Evolutionary conservation across 495 filamentous ascomycete species (phyloP).

Genomic region (Trichocladium antarcticum): DNA sequence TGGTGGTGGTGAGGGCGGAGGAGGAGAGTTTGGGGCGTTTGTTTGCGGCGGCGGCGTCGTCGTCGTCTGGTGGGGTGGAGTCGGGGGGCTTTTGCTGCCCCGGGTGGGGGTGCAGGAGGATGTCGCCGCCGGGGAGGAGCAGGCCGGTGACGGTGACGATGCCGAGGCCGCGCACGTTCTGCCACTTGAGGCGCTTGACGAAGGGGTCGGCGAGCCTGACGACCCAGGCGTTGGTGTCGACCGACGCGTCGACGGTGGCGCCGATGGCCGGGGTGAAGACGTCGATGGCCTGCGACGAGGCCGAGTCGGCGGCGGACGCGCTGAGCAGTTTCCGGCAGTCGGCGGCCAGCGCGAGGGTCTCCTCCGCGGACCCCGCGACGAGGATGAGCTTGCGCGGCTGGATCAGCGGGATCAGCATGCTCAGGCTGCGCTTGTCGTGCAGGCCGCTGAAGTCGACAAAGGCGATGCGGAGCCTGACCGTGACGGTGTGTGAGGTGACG

Average conservation of each 20-base stretch:
- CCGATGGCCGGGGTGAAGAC: conserved; percentile 74
- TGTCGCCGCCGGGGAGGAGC: conserved; percentile 31
- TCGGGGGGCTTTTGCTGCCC: conserved; percentile 15
- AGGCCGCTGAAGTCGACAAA: conserved; percentile 88
- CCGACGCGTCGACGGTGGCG: conserved; percentile 69
- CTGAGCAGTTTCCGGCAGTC: conserved; percentile 70
- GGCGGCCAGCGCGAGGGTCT: conserved; percentile 62
- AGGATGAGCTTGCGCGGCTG: conserved; percentile 88
- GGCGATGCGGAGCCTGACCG: conserved; percentile 60
- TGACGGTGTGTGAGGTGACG: conserved; percentile 46
- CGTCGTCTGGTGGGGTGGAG: conserved; percentile 27
- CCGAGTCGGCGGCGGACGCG: conserved; percentile 26
- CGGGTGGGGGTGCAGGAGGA: conserved; percentile 37
- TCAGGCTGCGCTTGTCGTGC: conserved; percentile 82
- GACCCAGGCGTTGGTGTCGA: conserved; percentile 95
- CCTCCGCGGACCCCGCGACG: conserved; percentile 62
- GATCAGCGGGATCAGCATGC: conserved; percentile 91
- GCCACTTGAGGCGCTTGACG: conserved; percentile 80
- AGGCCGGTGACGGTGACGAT: conserved; percentile 78
- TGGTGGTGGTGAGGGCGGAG: background rate
- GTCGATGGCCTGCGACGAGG: conserved; percentile 34
- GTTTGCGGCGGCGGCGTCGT: conserved; percentile 14
- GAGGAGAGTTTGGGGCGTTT: conserved; percentile 22
- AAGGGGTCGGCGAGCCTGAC: conserved; percentile 78
- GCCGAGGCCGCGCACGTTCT: conserved; percentile 77